Evolutionary conservation across 2,329 filamentous ascomycete genomes (phyloP), one percentile per base, ranked within the genome.

Genomic region (Grosmannia clavigera): DNA sequence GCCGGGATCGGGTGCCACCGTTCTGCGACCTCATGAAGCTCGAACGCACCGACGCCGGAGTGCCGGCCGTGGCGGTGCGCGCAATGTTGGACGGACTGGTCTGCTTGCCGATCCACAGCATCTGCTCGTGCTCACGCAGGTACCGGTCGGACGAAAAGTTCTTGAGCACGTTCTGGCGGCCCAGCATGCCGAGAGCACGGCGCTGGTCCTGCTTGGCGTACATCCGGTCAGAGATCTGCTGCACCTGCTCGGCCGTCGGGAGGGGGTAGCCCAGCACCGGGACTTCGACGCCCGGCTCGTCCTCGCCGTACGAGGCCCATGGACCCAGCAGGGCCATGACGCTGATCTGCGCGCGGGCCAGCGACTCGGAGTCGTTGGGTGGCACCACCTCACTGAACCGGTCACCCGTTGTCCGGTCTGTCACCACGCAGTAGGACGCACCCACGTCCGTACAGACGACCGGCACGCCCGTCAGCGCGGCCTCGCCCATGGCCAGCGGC

Each of bases 381-480:
- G 83, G 80, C 3, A 86, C 82, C 5, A 86, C 80, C 61, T 81
- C 82, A 63, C 81, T 82, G 71, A 81, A 86, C 5, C 76, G 72
- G 64, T 65, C 67, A 22, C 73, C 75, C 55, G 74, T 73, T 57
- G 78, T 75, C 0, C 76, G 78, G 63, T 82, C 78, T 0, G 79
- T 82, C n/a, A 82, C 71, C 0, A 82, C 79, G 31, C 79, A 73
- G 3, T 79, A 73, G 1, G 78, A 81, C 10, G 80, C 79, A 35
- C 79, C 79, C 7, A 82, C 79, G 62, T 81, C 79, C 0, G 80
- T 82, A 48, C 78, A 79, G 1, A 81, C 79, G 31, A 82, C 78
- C 5, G 79, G 79, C 0, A 78, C 79, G 29, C 79, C 79, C 2
- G 78, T 79, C 11, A 82, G 68, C 1, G 79, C 79, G n/a, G 79